Evolutionary conservation across 2,329 filamentous ascomycete species (phyloP).

Genomic region (Ceratocystis cacaofunesta): DNA sequence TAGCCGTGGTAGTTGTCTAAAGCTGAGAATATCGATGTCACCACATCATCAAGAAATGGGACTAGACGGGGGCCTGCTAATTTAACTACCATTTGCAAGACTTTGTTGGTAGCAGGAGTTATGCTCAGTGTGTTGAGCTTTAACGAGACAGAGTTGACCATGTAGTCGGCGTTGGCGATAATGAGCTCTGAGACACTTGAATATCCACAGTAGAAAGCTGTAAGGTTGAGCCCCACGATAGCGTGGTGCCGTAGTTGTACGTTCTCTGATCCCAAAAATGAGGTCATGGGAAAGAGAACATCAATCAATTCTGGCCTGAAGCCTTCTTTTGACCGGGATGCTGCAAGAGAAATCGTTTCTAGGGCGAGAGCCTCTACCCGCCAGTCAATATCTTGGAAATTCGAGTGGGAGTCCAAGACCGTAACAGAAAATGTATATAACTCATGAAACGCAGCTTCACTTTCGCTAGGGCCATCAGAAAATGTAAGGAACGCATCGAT

Average conservation of each 20-base stretch:
- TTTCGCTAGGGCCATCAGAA: slow-evolving; percentile 24
- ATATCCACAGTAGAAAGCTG: slow-evolving; percentile 67
- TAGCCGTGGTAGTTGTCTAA: slow-evolving; percentile 96
- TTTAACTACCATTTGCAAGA: slow-evolving; percentile 85
- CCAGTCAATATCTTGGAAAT: slow-evolving; percentile 45
- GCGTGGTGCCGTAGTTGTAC: slow-evolving; percentile 61
- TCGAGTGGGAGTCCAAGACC: slow-evolving; percentile 40
- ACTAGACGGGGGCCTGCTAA: slow-evolving; percentile 69
- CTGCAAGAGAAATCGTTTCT: slow-evolving; percentile 65
- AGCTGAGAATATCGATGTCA: slow-evolving; percentile 80
- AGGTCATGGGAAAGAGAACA: slow-evolving; percentile 76
- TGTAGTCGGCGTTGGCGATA: slow-evolving; percentile 85
- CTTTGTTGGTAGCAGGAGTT: slow-evolving; percentile 77
- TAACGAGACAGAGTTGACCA: slow-evolving; percentile 81
- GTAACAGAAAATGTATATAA: slow-evolving; percentile 55
- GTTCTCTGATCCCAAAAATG: slow-evolving; percentile 63
- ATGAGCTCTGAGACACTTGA: slow-evolving; percentile 60
- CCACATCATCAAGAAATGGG: slow-evolving; percentile 80
- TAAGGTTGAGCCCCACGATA: slow-evolving; percentile 63
- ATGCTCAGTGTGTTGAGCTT: slow-evolving; percentile 86
- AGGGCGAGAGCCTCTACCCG: slow-evolving; percentile 63
- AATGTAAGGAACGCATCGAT: slow-evolving; percentile 54
- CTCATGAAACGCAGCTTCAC: slow-evolving; percentile 41
- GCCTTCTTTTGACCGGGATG: slow-evolving; percentile 45
- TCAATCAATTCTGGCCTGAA: slow-evolving; percentile 84